Percentiles rank a stretch among this genome's conserved stretches.
Conservation (phyloP, 208 protist species). For the Leishmania tarentolae region DNA sequence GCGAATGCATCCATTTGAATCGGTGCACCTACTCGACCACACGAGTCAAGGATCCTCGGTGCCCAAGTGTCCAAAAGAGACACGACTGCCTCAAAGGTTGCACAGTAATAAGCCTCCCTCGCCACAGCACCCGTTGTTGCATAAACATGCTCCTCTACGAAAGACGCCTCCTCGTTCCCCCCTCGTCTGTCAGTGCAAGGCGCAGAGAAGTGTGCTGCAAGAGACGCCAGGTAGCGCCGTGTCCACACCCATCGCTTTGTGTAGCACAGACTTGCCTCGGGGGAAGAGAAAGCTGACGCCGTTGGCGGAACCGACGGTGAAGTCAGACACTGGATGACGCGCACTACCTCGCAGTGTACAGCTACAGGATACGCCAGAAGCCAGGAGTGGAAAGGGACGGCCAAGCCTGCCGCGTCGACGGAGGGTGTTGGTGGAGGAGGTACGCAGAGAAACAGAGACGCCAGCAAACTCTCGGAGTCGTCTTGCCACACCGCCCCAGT, state of each 20-base stretch:
- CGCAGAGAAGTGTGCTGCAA: constrained; percentile 14
- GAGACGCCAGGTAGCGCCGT: constrained; percentile 27
- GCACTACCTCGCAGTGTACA: constrained; percentile 45
- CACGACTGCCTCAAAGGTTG: constrained; percentile 31
- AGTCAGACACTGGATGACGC: constrained; percentile 27
- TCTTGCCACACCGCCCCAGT: not conserved
- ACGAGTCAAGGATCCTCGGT: not conserved
- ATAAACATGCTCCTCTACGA: not conserved
- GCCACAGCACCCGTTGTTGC: not conserved
- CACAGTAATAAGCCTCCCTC: constrained; percentile 22
- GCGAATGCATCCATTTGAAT: not conserved
- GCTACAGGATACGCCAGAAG: constrained; percentile 27
- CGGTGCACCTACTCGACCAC: not conserved
- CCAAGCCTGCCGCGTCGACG: not conserved
- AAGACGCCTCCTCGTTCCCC: not conserved
- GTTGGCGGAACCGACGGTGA: not conserved
- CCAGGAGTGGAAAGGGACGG: constrained; percentile 6
- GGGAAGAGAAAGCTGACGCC: not conserved
- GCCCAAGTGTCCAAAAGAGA: constrained; percentile 8
- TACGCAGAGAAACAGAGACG: constrained; percentile 14
- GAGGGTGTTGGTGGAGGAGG: not conserved
- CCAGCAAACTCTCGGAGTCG: not conserved
- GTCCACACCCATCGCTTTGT: constrained; percentile 34
- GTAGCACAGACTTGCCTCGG: constrained; percentile 1
- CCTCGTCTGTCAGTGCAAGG: not conserved